Percentiles rank a stretch among this genome's conserved stretches.
Conservation (phyloP, 2,329 filamentous ascomycete species). For the Microdochium paspali region DNA sequence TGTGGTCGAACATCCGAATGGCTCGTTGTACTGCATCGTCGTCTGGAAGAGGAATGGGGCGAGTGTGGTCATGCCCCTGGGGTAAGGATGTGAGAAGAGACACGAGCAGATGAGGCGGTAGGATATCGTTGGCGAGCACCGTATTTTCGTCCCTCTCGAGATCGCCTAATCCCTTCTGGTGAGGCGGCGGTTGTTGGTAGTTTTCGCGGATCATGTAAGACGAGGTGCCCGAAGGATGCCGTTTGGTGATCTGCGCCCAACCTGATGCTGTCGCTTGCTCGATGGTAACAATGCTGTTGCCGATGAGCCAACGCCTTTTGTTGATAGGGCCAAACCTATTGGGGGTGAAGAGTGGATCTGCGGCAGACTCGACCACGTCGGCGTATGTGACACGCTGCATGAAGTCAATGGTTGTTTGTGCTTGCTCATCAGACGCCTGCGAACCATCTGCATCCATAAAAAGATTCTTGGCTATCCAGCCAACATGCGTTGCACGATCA, state of each 20-base stretch:
- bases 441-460: constrained; percentile 69
- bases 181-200: constrained; percentile 47
- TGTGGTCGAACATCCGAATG: constrained; percentile 75
- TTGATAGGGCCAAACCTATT: constrained; percentile 56
- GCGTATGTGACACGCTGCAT: constrained; percentile 85
- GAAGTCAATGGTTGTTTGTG: constrained; percentile 86
- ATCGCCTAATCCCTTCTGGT: constrained; percentile 42
- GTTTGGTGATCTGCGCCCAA: constrained; percentile 61
- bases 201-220: constrained; percentile 50
- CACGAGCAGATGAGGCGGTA: constrained; percentile 67
- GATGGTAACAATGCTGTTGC: constrained; percentile 65
- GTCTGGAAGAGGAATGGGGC: constrained; percentile 66
- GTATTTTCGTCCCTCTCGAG: constrained; percentile 39
- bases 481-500: constrained; percentile 75
- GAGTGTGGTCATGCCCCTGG: constrained; percentile 44
- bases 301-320: constrained; percentile 62
- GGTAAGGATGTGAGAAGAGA: constrained; percentile 57
- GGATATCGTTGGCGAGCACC: constrained; percentile 46
- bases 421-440: constrained; percentile 79
- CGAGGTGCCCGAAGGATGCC: constrained; percentile 60
- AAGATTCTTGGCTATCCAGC: constrained; percentile 83
- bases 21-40: constrained; percentile 64
- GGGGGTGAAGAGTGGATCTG: constrained; percentile 55
- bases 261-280: constrained; percentile 59
- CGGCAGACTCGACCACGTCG: constrained; percentile 68